Evolutionary conservation across 192 early-diverging fungal genomes (phyloP).

Genomic region (Backusella tuberculispora): DNA sequence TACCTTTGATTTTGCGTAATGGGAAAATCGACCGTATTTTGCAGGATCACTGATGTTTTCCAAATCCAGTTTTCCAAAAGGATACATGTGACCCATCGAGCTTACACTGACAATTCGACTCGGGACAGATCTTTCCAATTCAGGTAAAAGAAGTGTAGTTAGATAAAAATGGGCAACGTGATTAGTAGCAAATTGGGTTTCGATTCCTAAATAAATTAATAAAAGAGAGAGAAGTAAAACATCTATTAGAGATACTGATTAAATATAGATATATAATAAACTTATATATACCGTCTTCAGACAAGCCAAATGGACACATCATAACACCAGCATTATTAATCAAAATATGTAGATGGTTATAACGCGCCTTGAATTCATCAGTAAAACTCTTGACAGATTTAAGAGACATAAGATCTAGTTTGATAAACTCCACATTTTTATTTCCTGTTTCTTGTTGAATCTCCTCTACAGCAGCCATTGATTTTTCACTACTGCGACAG

Average conservation of each 20-base stretch:
- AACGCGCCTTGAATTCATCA: constrained; percentile 35
- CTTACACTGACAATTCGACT: constrained; percentile 42
- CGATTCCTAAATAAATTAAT: no score
- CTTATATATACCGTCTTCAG: constrained; percentile 45
- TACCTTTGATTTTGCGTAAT: constrained; percentile 32
- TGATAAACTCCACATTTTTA: constrained; percentile 24
- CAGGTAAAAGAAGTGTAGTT: no score
- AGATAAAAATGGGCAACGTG: no score
- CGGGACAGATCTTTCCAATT: no score
- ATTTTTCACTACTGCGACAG: constrained; percentile 13
- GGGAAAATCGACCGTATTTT: constrained; percentile 14
- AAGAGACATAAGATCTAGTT: constrained; percentile 45
- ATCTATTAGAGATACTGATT: no score
- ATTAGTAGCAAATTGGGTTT: no score
- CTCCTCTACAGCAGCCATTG: constrained; percentile 13
- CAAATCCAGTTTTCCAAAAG: constrained; percentile 19
- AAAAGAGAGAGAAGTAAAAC: no score
- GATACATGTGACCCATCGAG: constrained; percentile 20
- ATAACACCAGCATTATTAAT: constrained; percentile 65
- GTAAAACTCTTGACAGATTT: constrained; percentile 39
- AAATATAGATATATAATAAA: no score
- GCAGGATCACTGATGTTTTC: constrained; percentile 28
- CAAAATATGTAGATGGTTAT: constrained; percentile 49
- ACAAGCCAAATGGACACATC: constrained; percentile 43
- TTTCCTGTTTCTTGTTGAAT: constrained; percentile 25